These are phyloP conservation scores for Rusavskia elegans DNA, from an alignment of 495 filamentous ascomycete species.

Conservation along the genomic window DNA sequence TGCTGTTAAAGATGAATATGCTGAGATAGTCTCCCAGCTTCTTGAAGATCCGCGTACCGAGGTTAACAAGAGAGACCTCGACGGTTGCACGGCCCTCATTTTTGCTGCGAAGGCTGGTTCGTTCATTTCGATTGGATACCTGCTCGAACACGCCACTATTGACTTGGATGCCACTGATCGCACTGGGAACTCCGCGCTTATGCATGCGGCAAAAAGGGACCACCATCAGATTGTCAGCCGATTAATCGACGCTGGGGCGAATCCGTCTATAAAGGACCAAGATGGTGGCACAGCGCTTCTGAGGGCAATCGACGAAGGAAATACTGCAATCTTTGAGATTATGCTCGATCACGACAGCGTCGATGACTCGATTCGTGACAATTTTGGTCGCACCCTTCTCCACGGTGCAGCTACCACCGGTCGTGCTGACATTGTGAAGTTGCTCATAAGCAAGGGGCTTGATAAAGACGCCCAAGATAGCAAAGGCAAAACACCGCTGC, in stretches of 20 bases:
- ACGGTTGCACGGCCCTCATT: constrained; percentile 7
- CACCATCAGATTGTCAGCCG: not conserved
- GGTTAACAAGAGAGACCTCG: constrained; percentile 6
- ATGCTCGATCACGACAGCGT: constrained; percentile 2
- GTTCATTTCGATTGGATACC: not conserved
- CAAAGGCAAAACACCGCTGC: constrained; percentile 5
- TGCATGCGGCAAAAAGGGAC: not conserved
- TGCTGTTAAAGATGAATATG: not conserved
- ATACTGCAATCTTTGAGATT: constrained; percentile 3
- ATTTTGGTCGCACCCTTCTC: constrained; percentile 7
- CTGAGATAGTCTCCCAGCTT: constrained; percentile 2
- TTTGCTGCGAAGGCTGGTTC: constrained; percentile 2
- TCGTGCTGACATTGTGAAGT: constrained; percentile 2
- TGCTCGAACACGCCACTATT: not conserved
- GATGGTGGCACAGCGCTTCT: not conserved
- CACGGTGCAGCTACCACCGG: constrained; percentile 9
- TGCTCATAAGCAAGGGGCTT: constrained; percentile 3
- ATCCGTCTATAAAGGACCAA: not conserved
- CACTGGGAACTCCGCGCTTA: not conserved
- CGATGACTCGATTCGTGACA: constrained; percentile 5
- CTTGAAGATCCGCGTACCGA: constrained; percentile 2
- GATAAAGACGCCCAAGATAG: not conserved
- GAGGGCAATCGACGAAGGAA: not conserved
- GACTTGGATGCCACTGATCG: not conserved
- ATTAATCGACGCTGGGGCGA: not conserved